Evolutionary conservation across 495 filamentous ascomycete species (phyloP).

Genomic region (Cryomyces antarcticus): DNA sequence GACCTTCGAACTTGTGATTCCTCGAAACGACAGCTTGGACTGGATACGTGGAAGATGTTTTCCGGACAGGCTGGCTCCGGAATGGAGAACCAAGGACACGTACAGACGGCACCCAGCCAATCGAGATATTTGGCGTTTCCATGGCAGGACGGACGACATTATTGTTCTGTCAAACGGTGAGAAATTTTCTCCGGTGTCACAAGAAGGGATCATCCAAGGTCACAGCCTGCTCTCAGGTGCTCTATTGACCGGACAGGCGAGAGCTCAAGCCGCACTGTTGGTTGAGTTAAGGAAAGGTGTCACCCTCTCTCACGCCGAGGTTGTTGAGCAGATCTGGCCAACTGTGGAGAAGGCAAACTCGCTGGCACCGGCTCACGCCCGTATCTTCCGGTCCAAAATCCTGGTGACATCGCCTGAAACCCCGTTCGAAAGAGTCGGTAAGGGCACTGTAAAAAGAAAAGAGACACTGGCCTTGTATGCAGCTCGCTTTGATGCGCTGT

Average conservation of each 20-base stretch:
- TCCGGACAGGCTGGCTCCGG: too few species aligned
- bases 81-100: constrained; percentile 6
- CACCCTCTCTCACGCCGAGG: too few species aligned
- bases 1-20: not conserved
- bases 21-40: not conserved
- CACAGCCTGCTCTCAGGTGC: constrained; percentile 27
- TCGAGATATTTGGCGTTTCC: constrained; percentile 6
- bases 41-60: too few species aligned
- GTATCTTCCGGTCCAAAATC: constrained; percentile 22
- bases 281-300: too few species aligned
- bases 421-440: constrained; percentile 23
- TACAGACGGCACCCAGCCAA: constrained; percentile 9
- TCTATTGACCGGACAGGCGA: constrained; percentile 27
- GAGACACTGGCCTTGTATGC: constrained; percentile 13
- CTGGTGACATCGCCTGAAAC: constrained; percentile 18
- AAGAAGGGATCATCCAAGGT: constrained; percentile 28
- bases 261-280: constrained; percentile 31
- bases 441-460: constrained; percentile 26
- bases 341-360: constrained; percentile 27
- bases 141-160: constrained; percentile 10
- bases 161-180: constrained; percentile 5
- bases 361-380: constrained; percentile 20
- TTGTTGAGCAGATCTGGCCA: constrained; percentile 26
- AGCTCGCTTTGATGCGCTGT: constrained; percentile 20
- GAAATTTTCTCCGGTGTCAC: constrained; percentile 6